A percentile compares a stretch with the other conserved stretches of the same genome.
Evolutionary conservation across 2,329 filamentous ascomycete genomes (phyloP).

Genomic region (Aureobasidium sp.): DNA sequence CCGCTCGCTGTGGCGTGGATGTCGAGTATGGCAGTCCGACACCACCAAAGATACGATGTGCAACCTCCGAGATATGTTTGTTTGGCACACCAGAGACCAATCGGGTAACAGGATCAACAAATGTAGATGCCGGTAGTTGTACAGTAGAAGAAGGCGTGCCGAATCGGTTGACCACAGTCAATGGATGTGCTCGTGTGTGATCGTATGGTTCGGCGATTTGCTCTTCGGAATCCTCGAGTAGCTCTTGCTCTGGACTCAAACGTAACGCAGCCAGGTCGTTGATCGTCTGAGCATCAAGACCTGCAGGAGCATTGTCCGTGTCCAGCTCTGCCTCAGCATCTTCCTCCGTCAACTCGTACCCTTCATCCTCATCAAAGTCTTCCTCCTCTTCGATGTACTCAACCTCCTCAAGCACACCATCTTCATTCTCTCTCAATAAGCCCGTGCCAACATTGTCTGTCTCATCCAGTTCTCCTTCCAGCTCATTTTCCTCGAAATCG

Average conservation of each 20-base stretch:
- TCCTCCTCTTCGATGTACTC: conserved; percentile 44
- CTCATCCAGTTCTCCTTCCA: conserved; percentile 35
- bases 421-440: conserved; percentile 49
- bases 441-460: conserved; percentile 43
- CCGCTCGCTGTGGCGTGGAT: conserved; percentile 55
- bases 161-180: conserved; percentile 68
- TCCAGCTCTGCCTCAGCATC: conserved; percentile 21
- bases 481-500: conserved; percentile 24
- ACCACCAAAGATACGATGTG: conserved; percentile 71
- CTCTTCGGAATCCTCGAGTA: conserved; percentile 19
- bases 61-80: conserved; percentile 66
- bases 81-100: conserved; percentile 58
- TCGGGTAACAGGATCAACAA: conserved; percentile 62
- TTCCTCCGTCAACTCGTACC: conserved; percentile 21
- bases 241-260: conserved; percentile 4
- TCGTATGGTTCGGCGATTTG: conserved; percentile 19
- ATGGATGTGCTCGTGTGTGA: conserved; percentile 59
- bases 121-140: conserved; percentile 60
- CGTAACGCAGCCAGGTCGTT: conserved; percentile 2
- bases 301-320: background rate
- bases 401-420: conserved; percentile 58
- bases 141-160: conserved; percentile 67
- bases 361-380: conserved; percentile 35
- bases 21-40: conserved; percentile 68
- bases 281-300: conserved; percentile 11